Evolutionary conservation across 2,329 filamentous ascomycete genomes (phyloP).

Genomic region (Harringtonia aguacate): DNA sequence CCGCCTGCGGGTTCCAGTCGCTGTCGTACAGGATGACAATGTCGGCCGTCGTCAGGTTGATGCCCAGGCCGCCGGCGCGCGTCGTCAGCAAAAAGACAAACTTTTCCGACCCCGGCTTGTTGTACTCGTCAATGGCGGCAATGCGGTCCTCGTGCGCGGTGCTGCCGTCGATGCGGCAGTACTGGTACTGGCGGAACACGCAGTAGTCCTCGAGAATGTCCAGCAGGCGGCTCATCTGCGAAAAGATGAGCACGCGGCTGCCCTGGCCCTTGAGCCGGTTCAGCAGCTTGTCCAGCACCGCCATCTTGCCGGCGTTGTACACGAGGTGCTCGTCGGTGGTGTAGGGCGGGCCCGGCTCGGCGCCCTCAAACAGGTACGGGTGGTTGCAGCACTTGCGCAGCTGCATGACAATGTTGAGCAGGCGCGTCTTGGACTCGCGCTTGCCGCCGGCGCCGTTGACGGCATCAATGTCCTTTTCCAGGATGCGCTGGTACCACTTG

Average conservation of each 20-base stretch:
- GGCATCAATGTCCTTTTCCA: slow-evolving; percentile 98
- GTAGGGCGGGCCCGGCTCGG: slow-evolving; percentile 92
- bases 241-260: slow-evolving; percentile 96
- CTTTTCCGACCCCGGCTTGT: slow-evolving; percentile 89
- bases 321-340: slow-evolving; percentile 96
- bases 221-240: slow-evolving; percentile 94
- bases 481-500: slow-evolving; percentile 97
- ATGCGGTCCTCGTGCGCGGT: slow-evolving; percentile 98
- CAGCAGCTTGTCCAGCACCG: slow-evolving; percentile 86
- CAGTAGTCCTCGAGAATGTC: slow-evolving; percentile 98
- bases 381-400: slow-evolving; percentile 98
- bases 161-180: slow-evolving; percentile 93
- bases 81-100: slow-evolving; percentile 95
- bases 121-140: slow-evolving; percentile 95
- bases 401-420: slow-evolving; percentile 99
- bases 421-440: slow-evolving; percentile 90
- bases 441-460: slow-evolving; percentile 96
- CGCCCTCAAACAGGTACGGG: slow-evolving; percentile 94
- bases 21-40: slow-evolving; percentile 96
- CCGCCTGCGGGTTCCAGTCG: slow-evolving; percentile 97
- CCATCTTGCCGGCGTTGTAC: slow-evolving; percentile 93
- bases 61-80: slow-evolving; percentile 87
- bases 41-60: slow-evolving; percentile 90
- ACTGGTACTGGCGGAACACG: slow-evolving; percentile 87
- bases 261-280: slow-evolving; percentile 74